Percentiles rank a stretch among this genome's conserved stretches.
Evolutionary conservation across 1,139 yeast species (phyloP).

Genomic region (Suhomyces chickasaworum): DNA sequence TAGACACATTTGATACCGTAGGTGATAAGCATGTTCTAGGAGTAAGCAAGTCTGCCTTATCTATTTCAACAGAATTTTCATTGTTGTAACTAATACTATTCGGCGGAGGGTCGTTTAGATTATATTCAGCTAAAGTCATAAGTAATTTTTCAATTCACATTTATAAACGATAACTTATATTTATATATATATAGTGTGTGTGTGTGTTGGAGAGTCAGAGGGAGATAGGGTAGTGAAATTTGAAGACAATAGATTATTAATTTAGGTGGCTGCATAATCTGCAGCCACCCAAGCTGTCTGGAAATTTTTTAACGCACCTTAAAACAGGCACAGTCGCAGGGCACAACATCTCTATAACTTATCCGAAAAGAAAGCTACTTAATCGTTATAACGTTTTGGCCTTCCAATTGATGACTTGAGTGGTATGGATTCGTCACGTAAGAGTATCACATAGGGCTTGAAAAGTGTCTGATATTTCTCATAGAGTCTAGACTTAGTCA

Average conservation of each 20-base stretch:
- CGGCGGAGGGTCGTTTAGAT: slow-evolving; percentile 22
- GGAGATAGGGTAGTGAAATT: slow-evolving; percentile 7
- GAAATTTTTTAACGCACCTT: background rate
- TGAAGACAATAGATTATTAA: slow-evolving; percentile 9
- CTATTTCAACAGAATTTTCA: slow-evolving; percentile 10
- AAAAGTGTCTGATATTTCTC: background rate
- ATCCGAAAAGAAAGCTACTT: too few relatives aligned
- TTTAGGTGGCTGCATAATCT: slow-evolving; percentile 3
- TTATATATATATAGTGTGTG: slow-evolving; percentile 4
- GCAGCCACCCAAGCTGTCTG: slow-evolving; percentile 5
- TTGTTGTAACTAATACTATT: slow-evolving; percentile 7
- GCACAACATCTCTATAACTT: background rate
- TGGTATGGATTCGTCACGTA: too few relatives aligned
- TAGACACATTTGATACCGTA: slow-evolving; percentile 15
- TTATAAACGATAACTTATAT: too few relatives aligned
- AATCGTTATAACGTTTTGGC: too few relatives aligned
- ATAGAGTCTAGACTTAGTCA: background rate
- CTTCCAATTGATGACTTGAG: too few relatives aligned
- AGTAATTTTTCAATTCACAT: background rate
- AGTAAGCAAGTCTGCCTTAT: slow-evolving; percentile 18
- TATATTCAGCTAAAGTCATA: slow-evolving; percentile 15
- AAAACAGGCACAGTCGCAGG: background rate
- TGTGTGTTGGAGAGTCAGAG: background rate
- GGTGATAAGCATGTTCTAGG: slow-evolving; percentile 22
- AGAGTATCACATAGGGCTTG: too few relatives aligned